phyloP scores from a whole-genome alignment of 169 alveolate genomes.

The Plasmodium cynomolgi region DNA sequence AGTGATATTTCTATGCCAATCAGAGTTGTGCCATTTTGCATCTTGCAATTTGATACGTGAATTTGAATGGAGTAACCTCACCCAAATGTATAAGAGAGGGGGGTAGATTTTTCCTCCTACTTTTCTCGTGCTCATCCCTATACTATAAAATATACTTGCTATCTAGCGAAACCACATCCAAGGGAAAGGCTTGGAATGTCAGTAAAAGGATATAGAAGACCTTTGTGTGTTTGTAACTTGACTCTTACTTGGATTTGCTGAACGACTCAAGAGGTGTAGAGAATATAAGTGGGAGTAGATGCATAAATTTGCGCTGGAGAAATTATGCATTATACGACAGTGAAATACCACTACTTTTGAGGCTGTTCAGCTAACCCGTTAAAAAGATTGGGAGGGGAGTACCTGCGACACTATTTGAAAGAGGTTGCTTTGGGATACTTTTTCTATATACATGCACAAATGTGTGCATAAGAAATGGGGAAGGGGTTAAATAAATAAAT shows the following conservation, averaged over 20 bases:
- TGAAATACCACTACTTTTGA: slow-evolving; percentile 1
- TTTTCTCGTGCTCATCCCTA: slow-evolving; percentile 88
- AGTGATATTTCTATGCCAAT: not conserved
- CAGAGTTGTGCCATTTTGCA: not conserved
- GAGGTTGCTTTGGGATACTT: not conserved
- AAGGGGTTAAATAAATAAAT: not conserved
- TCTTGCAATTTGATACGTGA: not conserved
- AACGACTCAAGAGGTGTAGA: slow-evolving; percentile 5
- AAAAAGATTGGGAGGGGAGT: not conserved
- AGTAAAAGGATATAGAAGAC: slow-evolving; percentile 92
- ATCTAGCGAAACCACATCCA: slow-evolving; percentile 94
- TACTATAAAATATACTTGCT: slow-evolving; percentile 80
- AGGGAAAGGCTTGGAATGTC: slow-evolving; percentile 94
- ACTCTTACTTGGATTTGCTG: not conserved
- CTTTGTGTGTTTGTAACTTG: slow-evolving; percentile 31
- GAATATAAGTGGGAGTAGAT: not conserved
- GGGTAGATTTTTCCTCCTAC: slow-evolving; percentile 91
- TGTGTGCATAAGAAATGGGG: not conserved
- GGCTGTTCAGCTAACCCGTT: not conserved
- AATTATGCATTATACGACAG: not conserved
- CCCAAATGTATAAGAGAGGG: slow-evolving; percentile 44
- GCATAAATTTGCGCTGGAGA: not conserved
- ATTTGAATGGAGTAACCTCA: not conserved
- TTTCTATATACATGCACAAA: not conserved
- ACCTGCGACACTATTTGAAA: not conserved